Conservation (phyloP, 2,329 filamentous ascomycete genomes). For the Capronia americana region DNA sequence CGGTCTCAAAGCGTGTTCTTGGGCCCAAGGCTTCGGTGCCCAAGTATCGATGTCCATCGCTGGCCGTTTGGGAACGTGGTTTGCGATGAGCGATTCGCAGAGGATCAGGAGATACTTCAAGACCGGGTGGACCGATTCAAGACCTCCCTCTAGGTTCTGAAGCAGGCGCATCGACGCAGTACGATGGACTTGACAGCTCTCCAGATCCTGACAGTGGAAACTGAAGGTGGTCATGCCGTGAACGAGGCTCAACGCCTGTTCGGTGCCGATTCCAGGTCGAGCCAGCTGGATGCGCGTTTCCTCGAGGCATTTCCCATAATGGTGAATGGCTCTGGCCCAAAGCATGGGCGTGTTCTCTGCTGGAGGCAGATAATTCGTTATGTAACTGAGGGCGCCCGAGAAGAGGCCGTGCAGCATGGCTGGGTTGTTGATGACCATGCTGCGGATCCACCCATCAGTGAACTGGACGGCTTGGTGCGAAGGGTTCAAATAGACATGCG, state of each 20-base stretch:
- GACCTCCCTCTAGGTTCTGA: conserved; percentile 20
- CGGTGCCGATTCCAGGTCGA: conserved; percentile 11
- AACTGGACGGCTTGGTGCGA: conserved; percentile 16
- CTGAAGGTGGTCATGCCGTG: conserved; percentile 24
- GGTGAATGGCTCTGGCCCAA: conserved; percentile 25
- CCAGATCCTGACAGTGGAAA: conserved; percentile 31
- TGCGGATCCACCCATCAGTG: conserved; percentile 23
- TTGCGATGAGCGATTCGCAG: conserved; percentile 21
- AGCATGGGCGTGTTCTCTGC: conserved; percentile 24
- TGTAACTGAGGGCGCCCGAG: conserved; percentile 24
- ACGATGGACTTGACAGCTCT: conserved; percentile 23
- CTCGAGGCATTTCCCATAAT: conserved; percentile 30
- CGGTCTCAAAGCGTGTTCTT: conserved; percentile 17
- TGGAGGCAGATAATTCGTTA: conserved; percentile 26
- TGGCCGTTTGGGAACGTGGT: conserved; percentile 22
- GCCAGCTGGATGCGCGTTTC: conserved; percentile 16
- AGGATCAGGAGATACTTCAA: conserved; percentile 25
- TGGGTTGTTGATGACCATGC: conserved; percentile 22
- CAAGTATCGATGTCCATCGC: conserved; percentile 20
- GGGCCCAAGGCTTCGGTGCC: conserved; percentile 22
- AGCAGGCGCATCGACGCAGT: conserved; percentile 15
- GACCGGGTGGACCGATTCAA: conserved; percentile 20
- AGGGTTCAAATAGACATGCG: conserved; percentile 17
- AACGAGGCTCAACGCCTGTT: conserved; percentile 25
- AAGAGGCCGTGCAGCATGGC: conserved; percentile 30